These are phyloP conservation scores for Solanum sparsipilum DNA, from an alignment of 257 asterid species.

Conservation along the genomic window DNA sequence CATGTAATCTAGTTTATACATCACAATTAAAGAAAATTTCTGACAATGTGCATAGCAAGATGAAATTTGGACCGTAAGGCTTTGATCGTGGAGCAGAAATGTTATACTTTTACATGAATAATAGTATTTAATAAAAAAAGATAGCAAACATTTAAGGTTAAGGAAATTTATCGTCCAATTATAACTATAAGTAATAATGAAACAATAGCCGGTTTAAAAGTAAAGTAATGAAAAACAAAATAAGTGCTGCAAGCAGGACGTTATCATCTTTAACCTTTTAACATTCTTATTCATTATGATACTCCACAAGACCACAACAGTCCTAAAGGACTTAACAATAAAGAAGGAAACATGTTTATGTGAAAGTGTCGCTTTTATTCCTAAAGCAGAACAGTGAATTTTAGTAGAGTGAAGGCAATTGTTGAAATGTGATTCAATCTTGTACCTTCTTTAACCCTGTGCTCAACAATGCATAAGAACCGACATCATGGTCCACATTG, in stretches of 20 bases:
- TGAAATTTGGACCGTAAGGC: neutral
- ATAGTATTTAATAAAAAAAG: too few species aligned
- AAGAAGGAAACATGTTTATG: neutral
- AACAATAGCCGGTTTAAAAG: neutral
- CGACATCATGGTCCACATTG: neutral
- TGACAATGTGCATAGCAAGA: neutral
- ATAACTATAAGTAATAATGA: neutral
- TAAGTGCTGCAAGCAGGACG: neutral
- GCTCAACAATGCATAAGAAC: neutral
- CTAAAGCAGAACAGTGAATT: neutral
- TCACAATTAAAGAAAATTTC: neutral
- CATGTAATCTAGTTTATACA: neutral
- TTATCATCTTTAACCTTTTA: neutral
- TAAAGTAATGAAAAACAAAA: neutral
- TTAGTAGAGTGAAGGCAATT: neutral
- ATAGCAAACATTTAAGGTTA: neutral
- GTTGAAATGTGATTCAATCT: neutral
- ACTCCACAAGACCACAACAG: neutral
- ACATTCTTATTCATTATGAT: neutral
- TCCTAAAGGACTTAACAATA: neutral
- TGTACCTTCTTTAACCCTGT: neutral
- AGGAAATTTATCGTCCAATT: neutral
- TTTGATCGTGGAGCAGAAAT: too few species aligned
- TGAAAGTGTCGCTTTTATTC: neutral
- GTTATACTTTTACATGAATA: too few species aligned